Percentiles rank a stretch among this genome's conserved stretches.
phyloP scores from a whole-genome alignment of 2,329 filamentous ascomycete species.

The Lanzia echinophila region DNA sequence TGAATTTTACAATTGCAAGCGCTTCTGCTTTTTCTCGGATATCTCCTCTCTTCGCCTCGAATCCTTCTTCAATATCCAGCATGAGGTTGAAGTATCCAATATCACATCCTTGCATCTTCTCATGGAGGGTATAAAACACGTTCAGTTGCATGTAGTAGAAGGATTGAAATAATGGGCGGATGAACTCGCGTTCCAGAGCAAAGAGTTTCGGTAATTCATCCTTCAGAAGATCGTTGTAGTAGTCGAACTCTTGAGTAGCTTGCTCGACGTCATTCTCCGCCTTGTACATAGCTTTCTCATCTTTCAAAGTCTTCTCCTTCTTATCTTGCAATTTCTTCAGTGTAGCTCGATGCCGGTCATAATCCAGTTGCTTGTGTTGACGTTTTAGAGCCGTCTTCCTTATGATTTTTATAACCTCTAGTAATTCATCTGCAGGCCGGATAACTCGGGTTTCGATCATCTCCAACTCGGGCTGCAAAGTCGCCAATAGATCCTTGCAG shows the following conservation, averaged over 20 bases:
- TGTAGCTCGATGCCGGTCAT: slow-evolving; percentile 74
- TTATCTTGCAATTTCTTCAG: slow-evolving; percentile 97
- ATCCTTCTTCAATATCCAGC: slow-evolving; percentile 85
- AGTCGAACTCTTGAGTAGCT: slow-evolving; percentile 92
- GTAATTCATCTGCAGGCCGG: slow-evolving; percentile 83
- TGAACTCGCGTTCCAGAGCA: slow-evolving; percentile 83
- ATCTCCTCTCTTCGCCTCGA: slow-evolving; percentile 80
- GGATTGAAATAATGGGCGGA: slow-evolving; percentile 92
- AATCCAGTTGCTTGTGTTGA: slow-evolving; percentile 96
- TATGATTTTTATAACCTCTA: slow-evolving; percentile 93
- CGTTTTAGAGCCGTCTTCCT: slow-evolving; percentile 83
- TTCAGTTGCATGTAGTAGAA: slow-evolving; percentile 99
- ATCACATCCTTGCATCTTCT: slow-evolving; percentile 94
- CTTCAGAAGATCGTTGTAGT: slow-evolving; percentile 96
- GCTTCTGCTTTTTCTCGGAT: slow-evolving; percentile 80
- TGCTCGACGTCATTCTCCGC: slow-evolving; percentile 86
- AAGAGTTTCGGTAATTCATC: slow-evolving; percentile 93
- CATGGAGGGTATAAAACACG: slow-evolving; percentile 96
- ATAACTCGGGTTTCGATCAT: slow-evolving; percentile 95
- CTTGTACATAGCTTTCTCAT: slow-evolving; percentile 96
- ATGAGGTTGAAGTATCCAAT: slow-evolving; percentile 97
- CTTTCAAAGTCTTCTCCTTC: slow-evolving; percentile 92
- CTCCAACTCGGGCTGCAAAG: slow-evolving; percentile 83
- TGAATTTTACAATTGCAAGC: slow-evolving; percentile 83
- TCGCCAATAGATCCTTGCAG: slow-evolving; percentile 83